Conservation (phyloP, 495 filamentous ascomycete species). For the Trichoderma parareesei region DNA sequence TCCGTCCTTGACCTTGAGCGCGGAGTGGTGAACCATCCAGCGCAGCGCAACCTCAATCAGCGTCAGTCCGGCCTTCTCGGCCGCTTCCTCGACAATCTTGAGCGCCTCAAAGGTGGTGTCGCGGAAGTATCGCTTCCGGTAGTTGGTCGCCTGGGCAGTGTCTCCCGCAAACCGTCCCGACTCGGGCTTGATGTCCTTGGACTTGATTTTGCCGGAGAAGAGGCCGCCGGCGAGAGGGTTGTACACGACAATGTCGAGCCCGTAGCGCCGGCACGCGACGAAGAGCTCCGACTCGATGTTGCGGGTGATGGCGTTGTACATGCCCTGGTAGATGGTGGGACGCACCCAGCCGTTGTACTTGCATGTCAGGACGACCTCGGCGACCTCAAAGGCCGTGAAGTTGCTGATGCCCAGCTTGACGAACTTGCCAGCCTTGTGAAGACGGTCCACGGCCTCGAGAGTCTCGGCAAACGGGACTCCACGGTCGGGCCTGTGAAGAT, state of each 20-base stretch:
- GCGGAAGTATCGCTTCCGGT: conserved; percentile 74
- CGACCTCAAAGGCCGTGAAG: conserved; percentile 84
- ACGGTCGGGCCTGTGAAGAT: conserved; percentile 42
- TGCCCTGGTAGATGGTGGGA: conserved; percentile 56
- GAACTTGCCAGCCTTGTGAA: conserved; percentile 86
- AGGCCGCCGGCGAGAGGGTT: conserved; percentile 82
- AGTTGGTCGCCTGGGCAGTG: conserved; percentile 44
- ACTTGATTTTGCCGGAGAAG: conserved; percentile 80
- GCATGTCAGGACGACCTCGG: conserved; percentile 79
- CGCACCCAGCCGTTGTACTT: conserved; percentile 67
- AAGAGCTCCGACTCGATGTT: conserved; percentile 75
- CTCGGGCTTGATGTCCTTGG: conserved; percentile 49
- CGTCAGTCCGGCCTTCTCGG: conserved; percentile 65
- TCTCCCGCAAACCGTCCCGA: conserved; percentile 57
- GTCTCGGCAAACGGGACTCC: conserved; percentile 72
- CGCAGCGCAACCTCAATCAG: conserved; percentile 77
- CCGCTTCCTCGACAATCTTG: conserved; percentile 61
- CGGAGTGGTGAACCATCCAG: conserved; percentile 73
- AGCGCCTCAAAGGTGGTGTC: conserved; percentile 72
- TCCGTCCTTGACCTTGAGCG: conserved; percentile 64
- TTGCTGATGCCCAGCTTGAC: conserved; percentile 74
- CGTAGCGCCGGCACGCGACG: conserved; percentile 72
- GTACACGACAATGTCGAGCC: conserved; percentile 83
- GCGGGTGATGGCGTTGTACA: conserved; percentile 69
- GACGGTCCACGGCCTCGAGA: conserved; percentile 63